A percentile compares a stretch with the other conserved stretches of the same genome.
Evolutionary conservation across 2,329 filamentous ascomycete genomes (phyloP).

Genomic region (Daldinia sp.): DNA sequence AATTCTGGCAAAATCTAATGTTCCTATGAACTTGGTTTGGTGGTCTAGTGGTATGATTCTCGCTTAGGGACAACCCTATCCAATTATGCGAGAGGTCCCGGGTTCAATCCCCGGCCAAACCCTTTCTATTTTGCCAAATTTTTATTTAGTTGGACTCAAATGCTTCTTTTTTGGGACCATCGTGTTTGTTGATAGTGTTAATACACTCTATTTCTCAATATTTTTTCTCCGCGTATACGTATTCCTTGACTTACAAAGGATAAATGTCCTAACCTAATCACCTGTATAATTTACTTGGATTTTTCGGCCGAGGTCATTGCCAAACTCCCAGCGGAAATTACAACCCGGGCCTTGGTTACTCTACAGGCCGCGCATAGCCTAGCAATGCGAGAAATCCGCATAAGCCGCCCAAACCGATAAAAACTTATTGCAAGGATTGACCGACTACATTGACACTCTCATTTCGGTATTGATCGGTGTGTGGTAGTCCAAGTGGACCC

Average conservation of each 20-base stretch:
- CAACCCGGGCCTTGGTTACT: too few species aligned
- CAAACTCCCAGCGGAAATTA: too few species aligned
- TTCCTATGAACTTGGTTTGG: constrained; percentile 7
- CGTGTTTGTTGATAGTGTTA: too few species aligned
- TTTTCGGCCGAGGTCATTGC: too few species aligned
- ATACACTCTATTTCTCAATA: too few species aligned
- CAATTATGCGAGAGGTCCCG: constrained; percentile 32
- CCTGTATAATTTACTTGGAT: too few species aligned
- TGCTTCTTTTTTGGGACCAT: background rate
- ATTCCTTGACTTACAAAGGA: too few species aligned
- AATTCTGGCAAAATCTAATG: background rate
- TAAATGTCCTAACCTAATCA: too few species aligned
- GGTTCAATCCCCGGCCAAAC: constrained; percentile 34
- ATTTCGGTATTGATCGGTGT: constrained; percentile 21
- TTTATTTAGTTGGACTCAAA: background rate
- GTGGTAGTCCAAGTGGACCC: constrained; percentile 12
- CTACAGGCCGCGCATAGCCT: too few species aligned
- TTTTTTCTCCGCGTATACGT: too few species aligned
- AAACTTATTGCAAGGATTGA: constrained; percentile 14
- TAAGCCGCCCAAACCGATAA: background rate
- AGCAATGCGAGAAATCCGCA: background rate
- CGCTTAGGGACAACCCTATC: constrained; percentile 29
- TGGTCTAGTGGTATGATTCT: constrained; percentile 37
- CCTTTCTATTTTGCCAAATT: constrained; percentile 4
- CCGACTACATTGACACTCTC: constrained; percentile 3